Conservation (phyloP, 225 moss, liverwort and hornwort species). For the Lunularia cruciata region DNA sequence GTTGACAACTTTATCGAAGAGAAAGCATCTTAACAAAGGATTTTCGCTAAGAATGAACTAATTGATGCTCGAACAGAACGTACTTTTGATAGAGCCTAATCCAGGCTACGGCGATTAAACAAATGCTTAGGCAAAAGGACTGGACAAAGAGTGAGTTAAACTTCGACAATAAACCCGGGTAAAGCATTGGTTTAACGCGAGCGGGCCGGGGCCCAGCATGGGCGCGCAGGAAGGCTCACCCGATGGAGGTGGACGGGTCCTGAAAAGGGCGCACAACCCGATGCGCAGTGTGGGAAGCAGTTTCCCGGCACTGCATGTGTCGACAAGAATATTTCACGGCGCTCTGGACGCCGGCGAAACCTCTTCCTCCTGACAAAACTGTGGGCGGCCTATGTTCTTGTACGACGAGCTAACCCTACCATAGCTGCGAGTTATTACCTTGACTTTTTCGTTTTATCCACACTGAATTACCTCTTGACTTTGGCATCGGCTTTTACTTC, state of each 20-base stretch:
- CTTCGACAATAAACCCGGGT: no score
- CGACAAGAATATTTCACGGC: slow-evolving; percentile 5
- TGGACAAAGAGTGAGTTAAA: no score
- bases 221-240: no score
- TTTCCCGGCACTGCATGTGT: slow-evolving; percentile 2
- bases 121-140: no score
- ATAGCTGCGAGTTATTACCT: slow-evolving; percentile 5
- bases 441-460: background rate
- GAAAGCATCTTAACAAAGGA: no score
- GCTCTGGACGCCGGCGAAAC: slow-evolving; percentile 3
- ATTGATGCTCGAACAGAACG: no score
- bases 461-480: background rate
- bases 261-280: background rate
- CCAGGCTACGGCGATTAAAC: no score
- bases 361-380: slow-evolving; percentile 7
- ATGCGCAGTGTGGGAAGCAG: background rate
- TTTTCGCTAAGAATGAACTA: no score
- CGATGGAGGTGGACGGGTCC: background rate
- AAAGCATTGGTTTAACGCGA: background rate
- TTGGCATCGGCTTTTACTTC: no score
- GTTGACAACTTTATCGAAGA: no score
- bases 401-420: background rate
- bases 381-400: slow-evolving; percentile 4
- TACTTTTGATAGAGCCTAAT: no score
- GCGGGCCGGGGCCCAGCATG: background rate